These are phyloP conservation scores for Cyberlindnera galapagoensis DNA, from an alignment of 805 yeast species.

Conservation along the genomic window DNA sequence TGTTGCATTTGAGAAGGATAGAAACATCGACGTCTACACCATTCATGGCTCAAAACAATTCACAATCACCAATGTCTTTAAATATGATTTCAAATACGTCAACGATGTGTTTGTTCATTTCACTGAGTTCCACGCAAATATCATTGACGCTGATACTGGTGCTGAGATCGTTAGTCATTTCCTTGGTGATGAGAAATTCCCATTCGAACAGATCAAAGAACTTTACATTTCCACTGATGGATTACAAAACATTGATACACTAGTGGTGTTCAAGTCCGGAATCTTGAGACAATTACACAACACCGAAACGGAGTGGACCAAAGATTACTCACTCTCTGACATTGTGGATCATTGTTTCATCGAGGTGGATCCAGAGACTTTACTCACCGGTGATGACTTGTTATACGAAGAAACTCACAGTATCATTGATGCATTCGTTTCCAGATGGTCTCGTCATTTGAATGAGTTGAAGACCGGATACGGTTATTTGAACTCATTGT, in stretches of 20 bases:
- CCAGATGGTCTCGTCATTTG: slow-evolving; percentile 27
- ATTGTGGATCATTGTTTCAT: slow-evolving; percentile 30
- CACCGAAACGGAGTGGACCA: slow-evolving; percentile 28
- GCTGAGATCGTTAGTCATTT: slow-evolving; percentile 16
- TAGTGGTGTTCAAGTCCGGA: slow-evolving; percentile 10
- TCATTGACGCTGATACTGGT: slow-evolving; percentile 23
- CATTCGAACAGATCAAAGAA: slow-evolving; percentile 6
- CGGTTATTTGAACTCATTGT: slow-evolving; percentile 9
- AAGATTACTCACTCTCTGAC: slow-evolving; percentile 37
- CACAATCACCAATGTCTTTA: slow-evolving; percentile 18
- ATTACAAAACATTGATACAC: slow-evolving; percentile 9
- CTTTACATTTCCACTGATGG: slow-evolving; percentile 11
- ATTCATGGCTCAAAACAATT: slow-evolving; percentile 11
- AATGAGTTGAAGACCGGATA: slow-evolving; percentile 11
- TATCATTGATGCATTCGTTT: slow-evolving; percentile 26
- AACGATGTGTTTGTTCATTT: slow-evolving; percentile 16
- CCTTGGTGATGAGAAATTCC: slow-evolving; percentile 11
- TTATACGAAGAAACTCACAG: slow-evolving; percentile 25
- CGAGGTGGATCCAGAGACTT: slow-evolving; percentile 18
- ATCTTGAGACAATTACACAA: slow-evolving; percentile 11
- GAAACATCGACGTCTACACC: slow-evolving; percentile 16
- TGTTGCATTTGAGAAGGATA: slow-evolving; percentile 17
- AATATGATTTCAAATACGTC: slow-evolving; percentile 14
- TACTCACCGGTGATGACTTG: slow-evolving; percentile 24
- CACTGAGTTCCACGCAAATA: slow-evolving; percentile 18